Evolutionary conservation across 345 rosid species (phyloP), one percentile per base, ranked within the genome.

Genomic region (Pistacia integerrima): DNA sequence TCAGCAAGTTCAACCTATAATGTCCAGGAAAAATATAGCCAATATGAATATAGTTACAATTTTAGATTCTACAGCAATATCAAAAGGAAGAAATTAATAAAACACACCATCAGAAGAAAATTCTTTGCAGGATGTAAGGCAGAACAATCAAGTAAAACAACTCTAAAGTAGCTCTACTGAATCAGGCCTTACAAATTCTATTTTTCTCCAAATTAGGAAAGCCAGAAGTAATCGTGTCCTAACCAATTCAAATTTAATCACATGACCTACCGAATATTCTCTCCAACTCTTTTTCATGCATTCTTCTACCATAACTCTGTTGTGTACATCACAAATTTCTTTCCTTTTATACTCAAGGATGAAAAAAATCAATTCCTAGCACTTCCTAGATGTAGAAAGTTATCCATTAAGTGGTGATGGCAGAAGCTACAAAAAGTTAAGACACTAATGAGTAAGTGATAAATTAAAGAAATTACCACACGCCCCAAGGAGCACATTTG

Each of bases 1-100:
- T 92, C 99, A 69, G 98, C 97, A 67, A 95, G 88, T 80, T 92
- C 98, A 74, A 92, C 98, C 99, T 95, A 85, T 65, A 78, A 76
- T 35, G 51, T 79, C 57, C 67, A 35, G 38, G 30, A 62, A 74
- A 55, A 46, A 2, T 35, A 69, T 44, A 67, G 41, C 3, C 14
- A 41, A 8, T 12, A 65, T 3, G 41, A 62, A 41, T 14, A 35
- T 16, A 17, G 44, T 52, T 70, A 33, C 17, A 38, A 30, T 30
- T 0, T 41, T 5, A 5, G 46, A 41, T 7, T 41, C 46, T 7
- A 41, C 8, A 41, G 46, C 46, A 6, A 41, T 5, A 41, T 6
- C 8, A 41, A 41, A 41, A 5, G 8, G 46, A 5, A 5, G 9
- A 41, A 41, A 41, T 41, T 41, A 41, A 8, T 41, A 41, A 5